Evolutionary conservation across 208 protist species (phyloP), one percentile per base, ranked within the genome.

Genomic region (Acanthamoeba culbertsoni): DNA sequence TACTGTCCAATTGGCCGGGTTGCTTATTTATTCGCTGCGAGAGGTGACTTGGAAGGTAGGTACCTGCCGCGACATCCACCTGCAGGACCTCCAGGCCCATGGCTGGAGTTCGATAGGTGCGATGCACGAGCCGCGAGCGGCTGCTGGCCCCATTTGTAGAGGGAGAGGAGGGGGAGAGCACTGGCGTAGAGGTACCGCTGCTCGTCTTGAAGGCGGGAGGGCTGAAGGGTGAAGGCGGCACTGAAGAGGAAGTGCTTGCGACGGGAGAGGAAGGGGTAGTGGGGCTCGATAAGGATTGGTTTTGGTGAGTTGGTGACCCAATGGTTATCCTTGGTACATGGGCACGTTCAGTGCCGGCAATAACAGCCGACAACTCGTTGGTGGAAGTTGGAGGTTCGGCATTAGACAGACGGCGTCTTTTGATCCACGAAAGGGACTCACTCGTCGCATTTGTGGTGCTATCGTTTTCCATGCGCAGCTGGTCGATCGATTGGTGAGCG

Each of bases 81-180:
- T 82, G 71, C 12, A 82, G 71, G 26, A 82, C 71, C 37, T 82
- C 71, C 26, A 82, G 71, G 45, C 71, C 71, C 71, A 82, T 82
- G 71, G 28, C 71, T 8, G 71, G 71, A 20, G 71, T 82, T 37
- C 71, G 37, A 40, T 82, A 82, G 71, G 71, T 37, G 4, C 71
- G 71, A 18, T 82, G 71, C 20, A 28, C 40, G 3, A n/a, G 63
- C 5, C 0, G 63, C 43, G 26, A 43, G 18, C 14, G 65, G 7
- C 20, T 10, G 65, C 5, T 40, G 37, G 35, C 0, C 20, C 5
- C 10, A 40, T 28, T 6, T n/a, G 65, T 14, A 16, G 68, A 26
- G 4, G 68, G 68, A 12, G 68, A 79, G 42, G 37, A 33, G 42
- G 68, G 68, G 14, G 40, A 20, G 35, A 43, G 0, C 42, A 82